A percentile compares a stretch with the other conserved stretches of the same genome.
These are phyloP conservation scores for Dianthus caryophyllus DNA, from an alignment of 148 eudicot genomes.

Conservation along the genomic window DNA sequence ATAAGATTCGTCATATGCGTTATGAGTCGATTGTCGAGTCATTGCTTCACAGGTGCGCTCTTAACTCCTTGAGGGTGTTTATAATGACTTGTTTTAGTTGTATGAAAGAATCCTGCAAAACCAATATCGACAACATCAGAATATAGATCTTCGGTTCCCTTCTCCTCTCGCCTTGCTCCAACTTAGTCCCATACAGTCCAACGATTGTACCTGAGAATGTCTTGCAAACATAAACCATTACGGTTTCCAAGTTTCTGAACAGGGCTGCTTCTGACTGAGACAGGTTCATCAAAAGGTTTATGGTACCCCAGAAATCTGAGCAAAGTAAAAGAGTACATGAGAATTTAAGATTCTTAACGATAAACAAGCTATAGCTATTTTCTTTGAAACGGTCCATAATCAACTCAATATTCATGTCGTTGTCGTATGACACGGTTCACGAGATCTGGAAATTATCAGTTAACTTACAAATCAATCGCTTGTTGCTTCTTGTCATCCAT, in stretches of 20 bases:
- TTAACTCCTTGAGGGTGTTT: neutral
- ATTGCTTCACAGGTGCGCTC: neutral
- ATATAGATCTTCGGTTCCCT: neutral
- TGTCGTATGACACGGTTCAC: too few species aligned
- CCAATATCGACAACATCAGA: neutral
- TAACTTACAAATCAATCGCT: conserved; percentile 80
- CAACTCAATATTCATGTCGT: neutral
- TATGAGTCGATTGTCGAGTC: neutral
- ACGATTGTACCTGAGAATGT: conserved; percentile 17
- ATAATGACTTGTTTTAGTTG: neutral
- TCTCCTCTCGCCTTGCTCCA: too few species aligned
- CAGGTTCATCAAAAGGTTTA: conserved; percentile 16
- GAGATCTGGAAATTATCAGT: too few species aligned
- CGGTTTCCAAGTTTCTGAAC: conserved; percentile 5
- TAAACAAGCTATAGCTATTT: neutral
- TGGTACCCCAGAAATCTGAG: conserved; percentile 30
- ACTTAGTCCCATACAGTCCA: neutral
- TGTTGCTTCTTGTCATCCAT: conserved; percentile 78
- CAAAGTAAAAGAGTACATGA: neutral
- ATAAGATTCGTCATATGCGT: neutral
- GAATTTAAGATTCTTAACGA: neutral
- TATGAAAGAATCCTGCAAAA: conserved; percentile 8
- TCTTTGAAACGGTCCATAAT: neutral
- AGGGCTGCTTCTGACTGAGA: neutral
- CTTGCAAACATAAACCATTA: neutral